These are phyloP conservation scores for Hymenoscyphus infarciens DNA, from an alignment of 2,329 filamentous ascomycete species.

Conservation along the genomic window DNA sequence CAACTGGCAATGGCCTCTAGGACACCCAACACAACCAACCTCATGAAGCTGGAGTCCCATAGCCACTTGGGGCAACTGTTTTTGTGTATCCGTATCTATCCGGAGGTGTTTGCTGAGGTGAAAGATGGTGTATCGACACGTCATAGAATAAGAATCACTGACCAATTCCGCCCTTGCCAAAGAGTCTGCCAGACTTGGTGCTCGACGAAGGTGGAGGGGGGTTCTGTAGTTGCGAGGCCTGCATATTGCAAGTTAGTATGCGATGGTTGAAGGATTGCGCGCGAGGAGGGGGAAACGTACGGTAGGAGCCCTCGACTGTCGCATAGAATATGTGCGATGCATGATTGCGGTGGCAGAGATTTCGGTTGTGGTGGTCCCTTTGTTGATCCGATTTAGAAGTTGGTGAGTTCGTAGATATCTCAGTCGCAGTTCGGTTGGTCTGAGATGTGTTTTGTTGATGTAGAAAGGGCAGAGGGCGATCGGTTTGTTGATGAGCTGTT, in stretches of 20 bases:
- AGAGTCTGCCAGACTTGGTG: conserved; percentile 87
- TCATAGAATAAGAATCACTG: conserved; percentile 42
- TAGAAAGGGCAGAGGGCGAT: background rate
- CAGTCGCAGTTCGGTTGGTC: background rate
- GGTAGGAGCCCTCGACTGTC: conserved; percentile 92
- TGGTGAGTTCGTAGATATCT: background rate
- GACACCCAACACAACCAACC: background rate
- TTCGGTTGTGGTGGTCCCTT: background rate
- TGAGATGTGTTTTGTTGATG: background rate
- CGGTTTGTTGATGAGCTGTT: background rate
- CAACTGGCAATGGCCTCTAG: background rate
- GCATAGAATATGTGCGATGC: conserved; percentile 99
- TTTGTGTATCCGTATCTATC: background rate
- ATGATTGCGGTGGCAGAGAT: conserved; percentile 47
- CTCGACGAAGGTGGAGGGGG: conserved; percentile 87
- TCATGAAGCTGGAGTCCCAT: background rate
- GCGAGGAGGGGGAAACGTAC: conserved; percentile 50
- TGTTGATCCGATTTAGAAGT: background rate
- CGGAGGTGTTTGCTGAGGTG: background rate
- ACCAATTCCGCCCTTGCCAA: conserved; percentile 80
- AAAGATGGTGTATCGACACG: conserved; percentile 38
- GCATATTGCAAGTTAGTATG: background rate
- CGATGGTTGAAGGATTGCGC: background rate
- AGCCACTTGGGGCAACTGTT: background rate
- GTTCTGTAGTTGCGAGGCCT: conserved; percentile 67